Conservation (phyloP, 2,329 filamentous ascomycete species). For the Aspergillus novoparasiticus region DNA sequence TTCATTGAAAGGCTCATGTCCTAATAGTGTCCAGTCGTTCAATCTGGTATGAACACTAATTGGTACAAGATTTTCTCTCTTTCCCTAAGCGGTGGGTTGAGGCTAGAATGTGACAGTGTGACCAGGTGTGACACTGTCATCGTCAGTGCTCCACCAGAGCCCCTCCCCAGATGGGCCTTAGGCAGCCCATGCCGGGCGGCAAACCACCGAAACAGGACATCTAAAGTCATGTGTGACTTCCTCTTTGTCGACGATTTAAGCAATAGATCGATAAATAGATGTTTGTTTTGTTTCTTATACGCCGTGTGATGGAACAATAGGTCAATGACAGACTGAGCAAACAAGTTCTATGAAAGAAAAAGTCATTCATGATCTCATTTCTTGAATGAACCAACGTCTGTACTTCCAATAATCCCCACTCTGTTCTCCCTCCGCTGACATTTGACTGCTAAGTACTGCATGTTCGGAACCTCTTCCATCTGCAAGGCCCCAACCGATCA, state of each 20-base stretch:
- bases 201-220: not conserved
- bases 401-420: not conserved
- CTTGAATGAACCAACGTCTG: not conserved
- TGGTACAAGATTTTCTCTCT: too few species aligned
- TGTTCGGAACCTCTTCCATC: not conserved
- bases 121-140: not conserved
- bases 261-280: not conserved
- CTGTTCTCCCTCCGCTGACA: not conserved
- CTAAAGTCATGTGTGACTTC: not conserved
- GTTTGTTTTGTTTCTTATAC: not conserved
- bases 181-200: not conserved
- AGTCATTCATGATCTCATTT: not conserved
- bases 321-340: not conserved
- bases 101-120: conserved; percentile 1
- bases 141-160: conserved; percentile 19
- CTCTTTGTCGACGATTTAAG: not conserved
- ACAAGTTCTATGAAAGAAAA: not conserved
- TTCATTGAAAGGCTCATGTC: not conserved
- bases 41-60: not conserved
- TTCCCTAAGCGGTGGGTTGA: not conserved
- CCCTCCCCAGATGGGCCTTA: not conserved
- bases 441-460: not conserved
- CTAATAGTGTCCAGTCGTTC: not conserved
- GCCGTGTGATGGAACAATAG: not conserved
- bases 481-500: conserved; percentile 1